Conservation (phyloP, 345 rosid species). For the Ceriops tagal region DNA sequence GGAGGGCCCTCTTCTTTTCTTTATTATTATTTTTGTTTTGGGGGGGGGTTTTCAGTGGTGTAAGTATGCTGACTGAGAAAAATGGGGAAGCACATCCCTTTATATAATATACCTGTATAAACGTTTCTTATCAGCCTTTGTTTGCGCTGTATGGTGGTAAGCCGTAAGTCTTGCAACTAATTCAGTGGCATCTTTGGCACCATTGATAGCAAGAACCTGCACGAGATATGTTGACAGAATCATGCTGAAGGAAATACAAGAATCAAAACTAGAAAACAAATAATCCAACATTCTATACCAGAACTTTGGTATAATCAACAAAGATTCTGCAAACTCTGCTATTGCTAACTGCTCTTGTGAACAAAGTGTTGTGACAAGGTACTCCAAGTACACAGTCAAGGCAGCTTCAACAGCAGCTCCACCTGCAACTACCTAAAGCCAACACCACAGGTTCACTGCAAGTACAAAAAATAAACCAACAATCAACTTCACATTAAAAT, state of each 20-base stretch:
- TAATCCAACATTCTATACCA: not conserved
- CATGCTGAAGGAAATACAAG: not conserved
- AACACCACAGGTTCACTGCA: not conserved
- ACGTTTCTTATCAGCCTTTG: slow-evolving; percentile 88
- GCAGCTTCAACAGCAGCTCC: slow-evolving; percentile 99
- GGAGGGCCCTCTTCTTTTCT: too few species aligned
- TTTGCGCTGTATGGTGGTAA: slow-evolving; percentile 93
- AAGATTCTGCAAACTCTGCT: slow-evolving; percentile 93
- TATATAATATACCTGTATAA: slow-evolving; percentile 54
- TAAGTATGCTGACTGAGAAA: too few species aligned
- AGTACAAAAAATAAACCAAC: not conserved
- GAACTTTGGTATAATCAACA: slow-evolving; percentile 87
- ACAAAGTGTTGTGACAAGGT: slow-evolving; percentile 87
- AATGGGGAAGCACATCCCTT: too few species aligned
- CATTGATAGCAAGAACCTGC: slow-evolving; percentile 96
- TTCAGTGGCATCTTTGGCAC: slow-evolving; percentile 95
- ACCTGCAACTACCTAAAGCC: slow-evolving; percentile 84
- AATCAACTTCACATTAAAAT: not conserved
- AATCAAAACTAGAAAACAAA: too few species aligned
- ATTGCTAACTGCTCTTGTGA: slow-evolving; percentile 93
- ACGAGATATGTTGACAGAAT: not conserved
- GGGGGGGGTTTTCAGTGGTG: too few species aligned
- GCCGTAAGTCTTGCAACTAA: slow-evolving; percentile 91
- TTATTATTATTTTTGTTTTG: too few species aligned
- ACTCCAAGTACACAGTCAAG: slow-evolving; percentile 82